Conservation (phyloP, 352 stramenopile genomes). For the Globisporangium orthogonon region DNA sequence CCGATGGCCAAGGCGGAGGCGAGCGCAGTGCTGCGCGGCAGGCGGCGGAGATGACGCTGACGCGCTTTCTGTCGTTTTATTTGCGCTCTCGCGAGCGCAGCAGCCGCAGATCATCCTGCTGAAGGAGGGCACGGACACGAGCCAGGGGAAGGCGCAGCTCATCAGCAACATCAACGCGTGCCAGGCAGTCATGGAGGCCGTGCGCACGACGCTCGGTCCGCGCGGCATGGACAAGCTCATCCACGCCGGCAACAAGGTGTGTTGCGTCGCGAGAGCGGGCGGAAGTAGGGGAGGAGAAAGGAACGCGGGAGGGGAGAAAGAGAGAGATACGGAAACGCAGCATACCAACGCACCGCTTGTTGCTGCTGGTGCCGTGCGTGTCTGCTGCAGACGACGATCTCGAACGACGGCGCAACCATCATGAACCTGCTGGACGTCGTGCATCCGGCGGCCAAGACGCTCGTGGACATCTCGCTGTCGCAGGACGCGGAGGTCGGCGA, state of each 20-base stretch:
- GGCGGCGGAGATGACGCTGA: background rate
- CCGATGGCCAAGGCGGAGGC: too few species aligned
- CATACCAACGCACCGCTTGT: too few species aligned
- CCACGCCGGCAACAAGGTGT: constrained; percentile 76
- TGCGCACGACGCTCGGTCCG: constrained; percentile 96
- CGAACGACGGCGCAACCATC: constrained; percentile 98
- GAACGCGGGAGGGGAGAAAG: background rate
- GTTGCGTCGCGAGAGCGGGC: constrained; percentile 2
- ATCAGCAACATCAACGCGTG: constrained; percentile 90
- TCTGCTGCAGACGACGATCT: constrained; percentile 90
- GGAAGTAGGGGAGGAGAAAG: background rate
- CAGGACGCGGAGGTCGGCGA: constrained; percentile 89
- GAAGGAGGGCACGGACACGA: constrained; percentile 98
- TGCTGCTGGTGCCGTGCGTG: background rate
- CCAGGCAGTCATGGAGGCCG: constrained; percentile 95
- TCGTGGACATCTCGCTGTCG: constrained; percentile 97
- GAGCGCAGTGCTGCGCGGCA: background rate
- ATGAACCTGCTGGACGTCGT: constrained; percentile 98
- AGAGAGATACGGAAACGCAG: background rate
- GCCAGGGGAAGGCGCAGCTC: constrained; percentile 94
- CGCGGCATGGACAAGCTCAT: constrained; percentile 99
- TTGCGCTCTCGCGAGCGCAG: constrained; percentile 16
- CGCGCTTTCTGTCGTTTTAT: background rate
- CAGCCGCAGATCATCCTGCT: constrained; percentile 98
- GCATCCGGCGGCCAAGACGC: constrained; percentile 96